Evolutionary conservation across 192 early-diverging fungal genomes (phyloP), one percentile per base, ranked within the genome.

Genomic region (Gryganskiella cystojenkinii): DNA sequence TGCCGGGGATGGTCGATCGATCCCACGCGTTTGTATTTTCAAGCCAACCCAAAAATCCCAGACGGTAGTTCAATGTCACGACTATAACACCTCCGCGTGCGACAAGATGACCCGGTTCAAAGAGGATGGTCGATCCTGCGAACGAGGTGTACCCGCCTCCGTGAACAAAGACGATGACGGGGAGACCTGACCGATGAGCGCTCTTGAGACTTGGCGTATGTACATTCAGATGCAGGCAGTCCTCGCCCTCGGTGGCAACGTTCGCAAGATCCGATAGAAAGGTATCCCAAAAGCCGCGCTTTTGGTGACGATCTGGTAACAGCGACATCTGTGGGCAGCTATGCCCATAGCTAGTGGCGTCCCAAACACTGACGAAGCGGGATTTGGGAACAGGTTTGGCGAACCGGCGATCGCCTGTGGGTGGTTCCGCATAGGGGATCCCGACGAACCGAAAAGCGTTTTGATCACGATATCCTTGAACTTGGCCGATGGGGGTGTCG

Each of bases 11-110:
- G 7, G 25, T 22, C 4, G 70, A 53, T 2, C 56, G 45, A 6
- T 24, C 0, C 56, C 54, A 64, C 3, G 56, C 46, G 47, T 62
- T 17, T 17, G 28, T 25, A 20, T 63, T 60, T 42, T 72, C 70
- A 13, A 65, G 31, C 67, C 61, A 70, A 13, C 76, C 76, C 19
- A 79, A 50, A 53, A 69, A 40, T 13, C 67, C 67, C 19, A 79
- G 67, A 59, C 76, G 76, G 27, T 79, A 79, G 51, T 79, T 79
- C 37, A 66, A 64, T 15, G 67, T 69, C 30, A 79, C 76, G 54
- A 79, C 56, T 20, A 79, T 67, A 17, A 79, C 67, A 11, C 62
- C 61, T 0, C 67, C 76, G 19, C 67, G 62, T 44, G 76, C 70
- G 17, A 70, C 67, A 4, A 79, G 15, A 44, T 79, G 70, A 30